phyloP scores from a whole-genome alignment of 352 stramenopile genomes.

The Phytophthora multivora region DNA sequence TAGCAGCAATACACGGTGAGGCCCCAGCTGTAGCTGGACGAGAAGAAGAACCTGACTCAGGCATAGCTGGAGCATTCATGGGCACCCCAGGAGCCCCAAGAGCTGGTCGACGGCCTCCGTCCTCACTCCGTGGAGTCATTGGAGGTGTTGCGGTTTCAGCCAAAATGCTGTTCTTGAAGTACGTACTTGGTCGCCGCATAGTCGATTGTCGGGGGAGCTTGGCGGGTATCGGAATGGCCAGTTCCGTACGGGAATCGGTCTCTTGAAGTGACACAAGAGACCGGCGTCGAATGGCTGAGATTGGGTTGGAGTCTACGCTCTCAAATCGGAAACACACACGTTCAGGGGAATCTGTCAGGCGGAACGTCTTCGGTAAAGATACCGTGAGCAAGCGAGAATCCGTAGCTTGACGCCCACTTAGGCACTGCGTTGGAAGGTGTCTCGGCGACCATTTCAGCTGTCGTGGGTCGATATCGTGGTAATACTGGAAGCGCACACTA shows the following conservation, averaged over 20 bases:
- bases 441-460: conserved; percentile 64
- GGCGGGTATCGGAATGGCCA: conserved; percentile 42
- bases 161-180: conserved; percentile 62
- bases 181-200: conserved; percentile 47
- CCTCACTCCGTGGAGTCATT: conserved; percentile 5
- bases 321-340: conserved; percentile 69
- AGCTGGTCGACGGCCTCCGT: background rate
- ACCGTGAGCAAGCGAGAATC: conserved; percentile 56
- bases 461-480: conserved; percentile 45
- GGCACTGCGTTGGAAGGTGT: conserved; percentile 54
- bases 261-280: conserved; percentile 63
- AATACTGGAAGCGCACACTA: conserved; percentile 71
- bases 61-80: background rate
- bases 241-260: conserved; percentile 41
- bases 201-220: conserved; percentile 55
- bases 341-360: conserved; percentile 52
- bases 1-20: conserved; percentile 55
- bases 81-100: background rate
- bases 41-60: background rate
- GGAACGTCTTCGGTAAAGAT: conserved; percentile 54
- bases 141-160: conserved; percentile 7
- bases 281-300: conserved; percentile 48
- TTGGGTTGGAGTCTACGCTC: conserved; percentile 34
- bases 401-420: conserved; percentile 40
- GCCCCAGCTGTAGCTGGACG: conserved; percentile 5